Conservation (phyloP, 2,329 filamentous ascomycete species). For the Pestalotiopsis sp. region DNA sequence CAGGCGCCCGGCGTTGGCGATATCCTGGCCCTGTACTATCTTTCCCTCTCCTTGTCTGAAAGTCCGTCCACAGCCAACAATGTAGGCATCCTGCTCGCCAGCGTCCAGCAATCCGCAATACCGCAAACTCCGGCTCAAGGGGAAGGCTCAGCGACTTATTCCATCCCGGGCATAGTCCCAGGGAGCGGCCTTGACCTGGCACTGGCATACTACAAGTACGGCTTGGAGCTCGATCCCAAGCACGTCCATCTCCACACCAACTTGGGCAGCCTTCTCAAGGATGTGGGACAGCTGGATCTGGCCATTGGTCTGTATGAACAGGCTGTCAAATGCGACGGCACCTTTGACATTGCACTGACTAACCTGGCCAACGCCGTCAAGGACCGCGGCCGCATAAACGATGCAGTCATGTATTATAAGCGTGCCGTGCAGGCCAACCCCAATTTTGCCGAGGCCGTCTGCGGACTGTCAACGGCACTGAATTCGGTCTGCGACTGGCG, state of each 20-base stretch:
- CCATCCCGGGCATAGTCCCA: conserved; percentile 77
- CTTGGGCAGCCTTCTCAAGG: conserved; percentile 90
- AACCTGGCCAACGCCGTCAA: conserved; percentile 98
- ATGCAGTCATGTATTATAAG: conserved; percentile 91
- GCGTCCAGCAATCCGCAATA: conserved; percentile 73
- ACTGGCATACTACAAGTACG: conserved; percentile 94
- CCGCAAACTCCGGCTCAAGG: conserved; percentile 32
- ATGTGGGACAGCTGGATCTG: conserved; percentile 88
- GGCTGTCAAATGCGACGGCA: conserved; percentile 88
- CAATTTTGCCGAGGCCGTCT: conserved; percentile 95
- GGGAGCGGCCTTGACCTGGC: conserved; percentile 89
- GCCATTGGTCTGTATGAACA: conserved; percentile 98
- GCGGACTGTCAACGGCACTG: conserved; percentile 89
- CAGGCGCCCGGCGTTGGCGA: conserved; percentile 81
- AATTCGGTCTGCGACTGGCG: conserved; percentile 97
- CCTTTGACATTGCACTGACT: conserved; percentile 94
- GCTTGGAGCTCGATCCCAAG: conserved; percentile 79
- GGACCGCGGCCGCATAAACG: conserved; percentile 87
- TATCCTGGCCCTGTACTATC: conserved; percentile 91
- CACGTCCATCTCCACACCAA: conserved; percentile 98
- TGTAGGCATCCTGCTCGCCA: conserved; percentile 93
- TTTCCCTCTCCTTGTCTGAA: conserved; percentile 90
- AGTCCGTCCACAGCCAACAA: conserved; percentile 98
- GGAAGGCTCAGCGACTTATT: conserved; percentile 38
- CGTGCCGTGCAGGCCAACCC: conserved; percentile 90